phyloP scores from a whole-genome alignment of 2,329 filamentous ascomycete species.

The Chalara sp. region DNA sequence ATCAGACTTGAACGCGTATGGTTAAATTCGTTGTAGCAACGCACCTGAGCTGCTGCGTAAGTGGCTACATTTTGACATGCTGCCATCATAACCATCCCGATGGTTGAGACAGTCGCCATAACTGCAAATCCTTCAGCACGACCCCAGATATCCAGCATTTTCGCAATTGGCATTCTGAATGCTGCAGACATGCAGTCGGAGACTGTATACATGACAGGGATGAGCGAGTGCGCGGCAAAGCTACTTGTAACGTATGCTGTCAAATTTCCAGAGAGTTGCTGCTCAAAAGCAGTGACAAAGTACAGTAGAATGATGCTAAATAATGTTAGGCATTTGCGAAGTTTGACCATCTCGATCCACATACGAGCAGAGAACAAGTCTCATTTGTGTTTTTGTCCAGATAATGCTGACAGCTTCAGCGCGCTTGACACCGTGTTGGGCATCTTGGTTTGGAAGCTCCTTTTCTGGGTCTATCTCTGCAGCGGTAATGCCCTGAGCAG shows the following conservation, averaged over 20 bases:
- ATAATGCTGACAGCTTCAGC: slow-evolving; percentile 43
- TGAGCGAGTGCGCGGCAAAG: slow-evolving; percentile 40
- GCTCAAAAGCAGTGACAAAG: not conserved
- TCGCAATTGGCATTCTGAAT: slow-evolving; percentile 49
- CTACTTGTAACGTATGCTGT: slow-evolving; percentile 18
- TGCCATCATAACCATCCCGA: slow-evolving; percentile 59
- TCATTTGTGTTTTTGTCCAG: slow-evolving; percentile 32
- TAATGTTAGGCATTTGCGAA: not conserved
- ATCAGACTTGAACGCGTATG: not conserved
- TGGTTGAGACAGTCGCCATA: slow-evolving; percentile 33
- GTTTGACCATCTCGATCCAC: too few species aligned
- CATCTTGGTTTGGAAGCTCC: not conserved
- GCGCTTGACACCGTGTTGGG: slow-evolving; percentile 34
- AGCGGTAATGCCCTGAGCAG: too few species aligned
- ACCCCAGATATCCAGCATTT: slow-evolving; percentile 43
- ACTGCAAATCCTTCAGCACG: slow-evolving; percentile 39
- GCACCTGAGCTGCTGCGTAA: slow-evolving; percentile 49
- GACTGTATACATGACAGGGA: slow-evolving; percentile 36
- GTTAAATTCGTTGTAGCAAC: not conserved
- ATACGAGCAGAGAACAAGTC: not conserved
- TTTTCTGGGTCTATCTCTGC: not conserved
- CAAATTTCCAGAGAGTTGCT: slow-evolving; percentile 11
- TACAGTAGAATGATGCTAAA: not conserved
- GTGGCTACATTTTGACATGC: slow-evolving; percentile 50
- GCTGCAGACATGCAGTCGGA: slow-evolving; percentile 34